These are phyloP conservation scores for Citeromyces siamensis DNA, from an alignment of 1,139 yeast species.

Conservation along the genomic window DNA sequence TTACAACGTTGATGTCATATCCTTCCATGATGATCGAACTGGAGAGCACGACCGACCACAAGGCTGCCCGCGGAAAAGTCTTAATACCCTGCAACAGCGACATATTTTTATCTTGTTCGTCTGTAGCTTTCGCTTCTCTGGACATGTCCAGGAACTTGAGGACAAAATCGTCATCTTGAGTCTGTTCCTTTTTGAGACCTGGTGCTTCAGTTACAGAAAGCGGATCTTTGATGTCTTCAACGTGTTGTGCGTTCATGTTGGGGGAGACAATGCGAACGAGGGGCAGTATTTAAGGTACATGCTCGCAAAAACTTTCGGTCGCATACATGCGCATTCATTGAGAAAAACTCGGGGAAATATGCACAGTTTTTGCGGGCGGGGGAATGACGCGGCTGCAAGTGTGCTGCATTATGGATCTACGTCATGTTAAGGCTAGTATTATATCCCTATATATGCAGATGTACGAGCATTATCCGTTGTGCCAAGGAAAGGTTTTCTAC, in stretches of 20 bases:
- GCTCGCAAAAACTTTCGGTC: no score
- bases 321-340: no score
- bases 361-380: no score
- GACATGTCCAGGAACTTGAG: not conserved
- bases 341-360: no score
- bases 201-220: not conserved
- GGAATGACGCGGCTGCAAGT: no score
- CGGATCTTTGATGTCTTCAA: constrained; percentile 1
- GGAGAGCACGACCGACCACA: constrained; percentile 19
- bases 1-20: constrained; percentile 27
- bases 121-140: not conserved
- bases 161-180: not conserved
- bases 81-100: constrained; percentile 23
- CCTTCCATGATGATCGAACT: constrained; percentile 27
- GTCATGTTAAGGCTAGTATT: no score
- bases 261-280: no score
- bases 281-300: no score
- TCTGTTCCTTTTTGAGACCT: constrained; percentile 1
- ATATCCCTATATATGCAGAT: no score
- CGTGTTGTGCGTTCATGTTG: constrained; percentile 1
- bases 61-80: constrained; percentile 24
- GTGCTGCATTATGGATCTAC: no score
- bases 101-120: constrained; percentile 2
- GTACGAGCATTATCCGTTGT: no score
- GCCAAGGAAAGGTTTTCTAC: no score